Base-by-base conservation (phyloP, 202 grass and related monocot species). In the Digitaria exilis region DNA sequence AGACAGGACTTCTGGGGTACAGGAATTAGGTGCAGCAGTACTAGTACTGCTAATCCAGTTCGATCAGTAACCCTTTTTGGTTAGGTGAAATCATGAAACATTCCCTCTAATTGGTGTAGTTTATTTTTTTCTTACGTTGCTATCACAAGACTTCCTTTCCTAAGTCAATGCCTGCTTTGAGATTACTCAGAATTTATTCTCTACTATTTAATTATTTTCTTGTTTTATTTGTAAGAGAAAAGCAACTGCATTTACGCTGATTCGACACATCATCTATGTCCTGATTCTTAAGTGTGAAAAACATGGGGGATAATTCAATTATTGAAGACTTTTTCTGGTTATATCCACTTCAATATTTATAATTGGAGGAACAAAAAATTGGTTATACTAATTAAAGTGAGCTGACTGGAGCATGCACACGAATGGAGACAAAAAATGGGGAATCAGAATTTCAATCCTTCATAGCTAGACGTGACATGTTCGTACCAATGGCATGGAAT, bases 1-100 rank as follows among this genome's bases (percentile, higher is more conserved):
- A 56, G 45, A 25, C 68, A 48, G 29, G 84, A 90, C 84, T 87
- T 90, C 60, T 58, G 60, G 65, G 37, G 88, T 31, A 65, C 84
- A 75, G 22, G 71, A 86, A 87, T 90, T 90, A 90, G 88, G 88
- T 76, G 80, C 63, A 57, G 44, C 84, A 87, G 84, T 64, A 22
- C 25, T 75, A 56, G 51, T 69, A 15, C 63, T 65, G 0, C 50
- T 70, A 19, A 77, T 77, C 17, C 28, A 58, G 77, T 54, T 90
- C 37, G 37, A 39, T 39, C 84, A 80, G 52, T 75, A 51, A 15
- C 4, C 22, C 30, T 58, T 83, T 76, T 59, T 67, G 41, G 80
- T 90, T 84, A 50, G 84, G 84, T 79, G 69, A 84, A 65, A 58
- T 80, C 84, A 84, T 84, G 75, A 76, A 70, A 84, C 80, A 84